These are phyloP conservation scores for Candida sphagnicola DNA, from an alignment of 805 yeast genomes.

Conservation along the genomic window DNA sequence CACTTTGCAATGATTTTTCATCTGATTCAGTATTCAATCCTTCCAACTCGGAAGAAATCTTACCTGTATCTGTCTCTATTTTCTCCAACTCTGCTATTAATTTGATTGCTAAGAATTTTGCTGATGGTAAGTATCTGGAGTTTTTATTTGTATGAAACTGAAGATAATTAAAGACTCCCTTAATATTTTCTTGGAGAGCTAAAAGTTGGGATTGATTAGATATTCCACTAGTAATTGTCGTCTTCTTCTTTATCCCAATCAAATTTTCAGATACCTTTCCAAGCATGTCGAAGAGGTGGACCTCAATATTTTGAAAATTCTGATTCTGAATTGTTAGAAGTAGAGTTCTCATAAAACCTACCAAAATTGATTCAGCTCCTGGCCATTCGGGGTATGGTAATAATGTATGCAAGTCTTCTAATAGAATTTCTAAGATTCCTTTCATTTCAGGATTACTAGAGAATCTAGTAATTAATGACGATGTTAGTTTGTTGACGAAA, in stretches of 20 bases:
- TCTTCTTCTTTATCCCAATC: slow-evolving; percentile 24
- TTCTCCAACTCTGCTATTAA: slow-evolving; percentile 6
- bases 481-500: slow-evolving; percentile 24
- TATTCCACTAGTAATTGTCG: background rate
- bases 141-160: slow-evolving; percentile 11
- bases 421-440: slow-evolving; percentile 46
- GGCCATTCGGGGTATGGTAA: slow-evolving; percentile 60
- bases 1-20: slow-evolving; percentile 3
- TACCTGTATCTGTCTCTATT: slow-evolving; percentile 2
- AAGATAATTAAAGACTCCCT: slow-evolving; percentile 7
- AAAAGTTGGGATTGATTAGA: background rate
- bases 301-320: slow-evolving; percentile 41
- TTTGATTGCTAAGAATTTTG: slow-evolving; percentile 13
- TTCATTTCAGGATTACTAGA: slow-evolving; percentile 23
- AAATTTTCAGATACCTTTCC: slow-evolving; percentile 58
- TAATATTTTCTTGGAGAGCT: background rate
- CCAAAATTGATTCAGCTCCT: slow-evolving; percentile 48
- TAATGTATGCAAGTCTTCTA: slow-evolving; percentile 53
- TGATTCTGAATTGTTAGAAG: slow-evolving; percentile 37
- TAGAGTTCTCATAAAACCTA: slow-evolving; percentile 41
- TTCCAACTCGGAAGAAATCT: slow-evolving; percentile 3
- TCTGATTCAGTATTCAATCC: slow-evolving; percentile 7
- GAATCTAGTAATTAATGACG: slow-evolving; percentile 15
- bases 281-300: slow-evolving; percentile 54
- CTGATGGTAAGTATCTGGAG: slow-evolving; percentile 6